These are phyloP conservation scores for Wallacemonas sp. DNA, from an alignment of 208 protist species.

Conservation along the genomic window DNA sequence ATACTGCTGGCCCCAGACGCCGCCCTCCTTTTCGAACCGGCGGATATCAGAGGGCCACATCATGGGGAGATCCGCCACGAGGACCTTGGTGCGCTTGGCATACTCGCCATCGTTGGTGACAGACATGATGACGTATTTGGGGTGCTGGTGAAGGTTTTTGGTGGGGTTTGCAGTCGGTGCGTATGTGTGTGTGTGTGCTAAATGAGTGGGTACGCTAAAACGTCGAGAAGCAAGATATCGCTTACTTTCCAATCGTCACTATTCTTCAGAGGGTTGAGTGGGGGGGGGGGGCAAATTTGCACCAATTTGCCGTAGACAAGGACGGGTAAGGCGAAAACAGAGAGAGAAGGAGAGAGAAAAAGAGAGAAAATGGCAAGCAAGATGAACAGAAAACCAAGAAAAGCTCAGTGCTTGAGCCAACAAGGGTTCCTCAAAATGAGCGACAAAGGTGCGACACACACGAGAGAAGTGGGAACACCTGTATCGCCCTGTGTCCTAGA, in stretches of 20 bases:
- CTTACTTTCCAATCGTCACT: background rate
- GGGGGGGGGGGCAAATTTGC: too few species aligned
- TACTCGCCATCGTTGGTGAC: conserved; percentile 33
- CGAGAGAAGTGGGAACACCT: too few species aligned
- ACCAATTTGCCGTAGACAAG: background rate
- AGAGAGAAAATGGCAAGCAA: conserved; percentile 1
- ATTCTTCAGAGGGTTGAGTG: too few species aligned
- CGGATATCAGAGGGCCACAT: conserved; percentile 85
- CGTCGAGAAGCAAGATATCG: too few species aligned
- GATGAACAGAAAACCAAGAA: too few species aligned
- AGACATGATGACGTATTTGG: conserved; percentile 15
- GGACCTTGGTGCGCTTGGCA: conserved; percentile 39
- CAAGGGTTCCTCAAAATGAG: too few species aligned
- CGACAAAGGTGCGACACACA: background rate
- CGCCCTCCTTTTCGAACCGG: conserved; percentile 85
- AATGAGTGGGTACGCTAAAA: too few species aligned
- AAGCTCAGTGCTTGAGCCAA: too few species aligned
- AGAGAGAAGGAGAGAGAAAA: conserved; percentile 16
- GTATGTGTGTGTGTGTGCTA: conserved; percentile 14
- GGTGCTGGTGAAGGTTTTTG: background rate
- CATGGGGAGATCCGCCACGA: conserved; percentile 87
- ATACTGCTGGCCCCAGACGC: conserved; percentile 82
- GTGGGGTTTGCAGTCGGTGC: background rate
- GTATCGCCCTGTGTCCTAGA: too few species aligned
- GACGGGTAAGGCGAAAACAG: background rate